Evolutionary conservation across 2,329 filamentous ascomycete genomes (phyloP), one percentile per base, ranked within the genome.

Genomic region (Fusarium sp.): DNA sequence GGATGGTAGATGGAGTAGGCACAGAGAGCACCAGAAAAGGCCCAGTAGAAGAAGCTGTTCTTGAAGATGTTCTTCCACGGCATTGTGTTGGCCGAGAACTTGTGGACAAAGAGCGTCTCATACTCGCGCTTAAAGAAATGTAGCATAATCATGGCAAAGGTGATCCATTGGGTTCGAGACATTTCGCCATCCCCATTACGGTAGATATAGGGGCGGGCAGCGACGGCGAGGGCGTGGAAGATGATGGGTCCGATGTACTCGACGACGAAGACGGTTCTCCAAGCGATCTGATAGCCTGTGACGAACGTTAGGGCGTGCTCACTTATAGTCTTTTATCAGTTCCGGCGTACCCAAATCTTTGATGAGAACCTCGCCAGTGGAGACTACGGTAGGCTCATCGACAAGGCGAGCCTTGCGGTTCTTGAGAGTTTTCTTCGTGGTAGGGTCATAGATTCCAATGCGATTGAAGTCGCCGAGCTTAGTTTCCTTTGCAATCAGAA

Each of bases 71-170:
- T 97, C 78, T 83, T 84, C 64, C 89, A 87, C 20, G 96, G 96
- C 96, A 99, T 99, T 52, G 96, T 99, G 77, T 92, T 93, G 69
- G 92, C 90, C 61, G 94, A 95, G 86, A 99, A 99, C 80, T 93
- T 94, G 86, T 99, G 96, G 69, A 99, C 89, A 80, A 96, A 97
- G 69, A 97, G 79, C 1, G 96, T 98, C 85, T 99, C 96, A 73
- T 93, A 87, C 85, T 99, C 96, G 78, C 96, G 94, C 88, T 99
- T 99, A 80, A 93, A 73, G 82, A 98, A 99, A 86, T 99, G 96
- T 15, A 92, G 81, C 61, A 90, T 84, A 76, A 97, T 89, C 80
- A 97, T 89, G 67, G 84, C 83, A 79, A 94, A 92, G 54, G 91
- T 88, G 55, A 97, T 85, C 75, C 87, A 89, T 82, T 99, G 96